phyloP scores from a whole-genome alignment of 768 basidiomycete genomes.

The Nidularia pulvinata region DNA sequence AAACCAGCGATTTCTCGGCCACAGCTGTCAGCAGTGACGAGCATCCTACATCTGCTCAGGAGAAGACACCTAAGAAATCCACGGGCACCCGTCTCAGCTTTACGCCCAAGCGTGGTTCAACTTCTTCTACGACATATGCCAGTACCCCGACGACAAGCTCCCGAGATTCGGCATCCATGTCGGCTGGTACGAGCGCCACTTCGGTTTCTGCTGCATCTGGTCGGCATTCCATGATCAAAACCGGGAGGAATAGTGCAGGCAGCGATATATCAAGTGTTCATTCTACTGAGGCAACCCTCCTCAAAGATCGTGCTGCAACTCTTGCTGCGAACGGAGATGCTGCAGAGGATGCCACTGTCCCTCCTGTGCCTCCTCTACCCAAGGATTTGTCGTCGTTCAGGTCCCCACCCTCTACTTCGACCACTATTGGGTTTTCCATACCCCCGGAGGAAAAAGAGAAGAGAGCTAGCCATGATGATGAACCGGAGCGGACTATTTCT shows the following conservation, averaged over 20 bases:
- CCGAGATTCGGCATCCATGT: constrained; percentile 84
- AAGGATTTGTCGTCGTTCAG: constrained; percentile 85
- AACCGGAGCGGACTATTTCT: constrained; percentile 45
- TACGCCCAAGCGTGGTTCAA: constrained; percentile 86
- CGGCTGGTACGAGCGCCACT: constrained; percentile 74
- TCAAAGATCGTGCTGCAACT: constrained; percentile 70
- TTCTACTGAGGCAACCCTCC: constrained; percentile 60
- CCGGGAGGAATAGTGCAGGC: constrained; percentile 79
- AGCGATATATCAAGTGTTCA: constrained; percentile 83
- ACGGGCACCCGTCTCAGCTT: constrained; percentile 67
- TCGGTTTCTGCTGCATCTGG: constrained; percentile 74
- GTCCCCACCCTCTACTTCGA: constrained; percentile 63
- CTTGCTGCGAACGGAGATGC: constrained; percentile 59
- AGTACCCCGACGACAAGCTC: constrained; percentile 81
- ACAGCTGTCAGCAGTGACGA: constrained; percentile 61
- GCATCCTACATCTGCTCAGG: constrained; percentile 39
- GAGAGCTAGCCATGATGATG: constrained; percentile 40
- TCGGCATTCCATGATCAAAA: constrained; percentile 69
- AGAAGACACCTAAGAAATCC: constrained; percentile 72
- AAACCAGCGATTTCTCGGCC: constrained; percentile 37
- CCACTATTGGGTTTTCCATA: constrained; percentile 50
- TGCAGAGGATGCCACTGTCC: constrained; percentile 68
- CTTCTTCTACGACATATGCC: constrained; percentile 86
- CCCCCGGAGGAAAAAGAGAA: constrained; percentile 42
- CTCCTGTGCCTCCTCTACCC: constrained; percentile 91